These are phyloP conservation scores for Wickerhamomyces queroliae DNA, from an alignment of 805 yeast genomes.

Conservation along the genomic window DNA sequence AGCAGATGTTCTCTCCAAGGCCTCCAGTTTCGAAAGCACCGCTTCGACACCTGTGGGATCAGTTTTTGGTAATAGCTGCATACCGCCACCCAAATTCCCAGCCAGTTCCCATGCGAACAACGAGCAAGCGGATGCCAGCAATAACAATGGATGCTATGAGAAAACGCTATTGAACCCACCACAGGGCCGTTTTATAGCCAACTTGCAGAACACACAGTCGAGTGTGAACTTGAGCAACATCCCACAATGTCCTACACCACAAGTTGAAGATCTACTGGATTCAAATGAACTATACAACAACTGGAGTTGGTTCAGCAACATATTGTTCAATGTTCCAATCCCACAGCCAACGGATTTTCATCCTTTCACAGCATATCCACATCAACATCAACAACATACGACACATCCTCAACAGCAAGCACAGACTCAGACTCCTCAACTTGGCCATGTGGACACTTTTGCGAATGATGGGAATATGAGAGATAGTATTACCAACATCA, in stretches of 20 bases:
- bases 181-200: not conserved
- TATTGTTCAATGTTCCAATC: conserved; percentile 7
- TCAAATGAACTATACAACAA: not conserved
- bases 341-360: conserved; percentile 2
- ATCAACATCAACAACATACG: too few relatives aligned
- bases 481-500: too few relatives aligned
- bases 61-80: not conserved
- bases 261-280: conserved; percentile 3
- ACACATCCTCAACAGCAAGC: not conserved
- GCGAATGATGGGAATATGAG: not conserved
- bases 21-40: too few relatives aligned
- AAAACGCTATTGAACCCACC: not conserved
- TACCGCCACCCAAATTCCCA: not conserved
- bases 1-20: too few relatives aligned
- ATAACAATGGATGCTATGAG: not conserved
- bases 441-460: too few relatives aligned
- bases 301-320: conserved; percentile 5
- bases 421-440: not conserved
- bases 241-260: too few relatives aligned
- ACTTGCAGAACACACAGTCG: not conserved
- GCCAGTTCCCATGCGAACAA: not conserved
- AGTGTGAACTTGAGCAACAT: not conserved
- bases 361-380: not conserved
- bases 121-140: not conserved
- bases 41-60: too few relatives aligned